These are phyloP conservation scores for Chaetomiaceae sp. DNA, from an alignment of 2,329 filamentous ascomycete species.

Conservation along the genomic window DNA sequence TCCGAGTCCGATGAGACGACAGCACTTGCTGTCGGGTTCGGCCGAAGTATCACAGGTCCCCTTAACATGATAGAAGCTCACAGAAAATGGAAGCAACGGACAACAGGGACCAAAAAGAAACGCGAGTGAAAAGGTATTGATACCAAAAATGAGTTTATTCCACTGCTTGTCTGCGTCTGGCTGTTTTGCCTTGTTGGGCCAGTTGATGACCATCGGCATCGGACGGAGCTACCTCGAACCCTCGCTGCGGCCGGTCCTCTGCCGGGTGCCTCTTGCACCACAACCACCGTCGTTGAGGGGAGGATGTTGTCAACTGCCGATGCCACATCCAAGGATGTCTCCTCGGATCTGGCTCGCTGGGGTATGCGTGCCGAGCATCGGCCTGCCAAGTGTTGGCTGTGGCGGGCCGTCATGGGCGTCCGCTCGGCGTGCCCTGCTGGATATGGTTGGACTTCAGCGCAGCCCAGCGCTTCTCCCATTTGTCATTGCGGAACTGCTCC, in stretches of 20 bases:
- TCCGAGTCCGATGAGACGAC: no score
- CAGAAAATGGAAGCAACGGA: background rate
- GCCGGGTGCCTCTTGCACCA: conserved; percentile 22
- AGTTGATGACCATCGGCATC: conserved; percentile 25
- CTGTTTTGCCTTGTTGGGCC: conserved; percentile 20
- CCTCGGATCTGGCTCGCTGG: conserved; percentile 7
- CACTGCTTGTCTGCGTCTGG: conserved; percentile 13
- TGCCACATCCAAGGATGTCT: conserved; percentile 5
- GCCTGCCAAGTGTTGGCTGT: background rate
- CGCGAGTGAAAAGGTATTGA: background rate
- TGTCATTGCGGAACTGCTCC: background rate
- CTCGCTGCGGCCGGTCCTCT: conserved; percentile 12
- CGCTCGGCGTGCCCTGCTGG: conserved; percentile 9
- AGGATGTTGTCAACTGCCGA: conserved; percentile 11
- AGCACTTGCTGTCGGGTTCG: no score
- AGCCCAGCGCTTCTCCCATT: conserved; percentile 18
- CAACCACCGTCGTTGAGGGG: conserved; percentile 22
- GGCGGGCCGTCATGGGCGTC: background rate
- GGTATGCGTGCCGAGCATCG: background rate
- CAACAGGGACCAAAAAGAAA: background rate
- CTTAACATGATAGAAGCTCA: no score
- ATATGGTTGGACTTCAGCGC: background rate
- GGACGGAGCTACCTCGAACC: conserved; percentile 13
- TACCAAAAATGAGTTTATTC: background rate
- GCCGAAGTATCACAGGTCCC: no score